Percentiles rank a stretch among this genome's conserved stretches.
These are phyloP conservation scores for Vigna mungo DNA, from an alignment of 306 rosid species.

Conservation along the genomic window DNA sequence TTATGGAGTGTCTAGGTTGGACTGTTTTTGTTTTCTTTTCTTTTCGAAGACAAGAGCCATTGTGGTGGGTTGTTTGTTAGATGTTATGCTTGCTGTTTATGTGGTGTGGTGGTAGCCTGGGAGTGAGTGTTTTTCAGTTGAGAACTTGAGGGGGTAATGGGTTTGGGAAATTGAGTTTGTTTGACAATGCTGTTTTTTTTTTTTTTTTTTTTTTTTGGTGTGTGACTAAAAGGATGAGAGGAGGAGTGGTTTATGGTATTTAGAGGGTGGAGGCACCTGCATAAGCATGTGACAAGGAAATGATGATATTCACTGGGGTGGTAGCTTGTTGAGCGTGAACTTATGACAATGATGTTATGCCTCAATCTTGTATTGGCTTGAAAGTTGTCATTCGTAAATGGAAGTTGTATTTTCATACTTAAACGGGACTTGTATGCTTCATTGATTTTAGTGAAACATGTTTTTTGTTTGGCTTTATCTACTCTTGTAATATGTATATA, in stretches of 20 bases:
- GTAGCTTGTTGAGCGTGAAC: background rate
- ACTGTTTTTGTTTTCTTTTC: background rate
- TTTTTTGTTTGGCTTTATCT: background rate
- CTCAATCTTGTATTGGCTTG: conserved; percentile 11
- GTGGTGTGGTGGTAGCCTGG: conserved; percentile 8
- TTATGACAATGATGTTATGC: background rate
- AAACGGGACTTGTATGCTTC: background rate
- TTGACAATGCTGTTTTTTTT: background rate
- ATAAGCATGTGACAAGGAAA: background rate
- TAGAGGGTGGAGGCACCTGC: background rate
- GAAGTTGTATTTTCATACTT: background rate
- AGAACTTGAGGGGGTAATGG: conserved; percentile 14
- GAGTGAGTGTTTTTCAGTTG: conserved; percentile 10
- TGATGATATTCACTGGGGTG: background rate
- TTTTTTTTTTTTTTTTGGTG: background rate
- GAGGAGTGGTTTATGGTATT: background rate
- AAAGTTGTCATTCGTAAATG: background rate
- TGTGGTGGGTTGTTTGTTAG: conserved; percentile 1
- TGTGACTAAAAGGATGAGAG: background rate
- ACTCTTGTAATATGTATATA: background rate
- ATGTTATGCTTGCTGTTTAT: conserved; percentile 8
- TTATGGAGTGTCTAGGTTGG: background rate
- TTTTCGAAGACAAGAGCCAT: background rate
- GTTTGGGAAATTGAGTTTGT: conserved; percentile 28
- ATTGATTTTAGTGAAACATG: conserved; percentile 14